Base-by-base conservation (phyloP, 805 yeast species). In the Saccharomycopsis sp. region DNA sequence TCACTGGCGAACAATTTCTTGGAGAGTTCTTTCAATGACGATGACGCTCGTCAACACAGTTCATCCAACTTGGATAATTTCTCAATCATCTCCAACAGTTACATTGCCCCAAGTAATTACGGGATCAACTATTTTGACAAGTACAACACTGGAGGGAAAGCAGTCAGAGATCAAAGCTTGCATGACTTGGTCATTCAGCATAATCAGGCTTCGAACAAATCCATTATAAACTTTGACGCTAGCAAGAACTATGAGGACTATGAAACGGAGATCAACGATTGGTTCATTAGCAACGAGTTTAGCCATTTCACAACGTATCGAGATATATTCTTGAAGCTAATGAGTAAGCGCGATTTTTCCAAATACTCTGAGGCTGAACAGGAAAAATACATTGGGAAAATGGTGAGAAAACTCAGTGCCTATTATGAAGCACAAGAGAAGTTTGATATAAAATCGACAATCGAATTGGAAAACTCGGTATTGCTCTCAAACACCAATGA, bases 271-370 rank as follows among this genome's bases (percentile, higher is more conserved):
- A 25, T 59, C 12, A 54, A 56, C 36, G 67, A 64, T 35, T 64
- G 68, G 68, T 64, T 64, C 39, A 51, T 55, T 19, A 46, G 32
- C 31, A 49, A 48, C 20, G 67, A 64, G 37, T 42, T 64, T 20
- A 50, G 46, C 25, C 35, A 41, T 18, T 34, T 47, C n/a, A 19
- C 26, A 13, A 12, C 16, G 5, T 41, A 44, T 25, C 22, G 34
- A 26, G 46, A 41, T 7, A 13, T 29, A 27, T 47, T 44, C 29
- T 13, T 27, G 15, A 38, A 30, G 21, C 29, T 34, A 16, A 15
- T 35, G 4, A 22, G 22, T 25, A 31, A 31, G 4, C 27, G 20
- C 4, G 36, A 44, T 21, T 36, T 40, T 19, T 27, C 19, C 26
- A 38, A 30, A 23, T 34, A 21, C 17, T 30, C 46, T n/a, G 34